A percentile compares a stretch with the other conserved stretches of the same genome.
Conservation (phyloP, 768 basidiomycete species). For the Mycena polygramma region DNA sequence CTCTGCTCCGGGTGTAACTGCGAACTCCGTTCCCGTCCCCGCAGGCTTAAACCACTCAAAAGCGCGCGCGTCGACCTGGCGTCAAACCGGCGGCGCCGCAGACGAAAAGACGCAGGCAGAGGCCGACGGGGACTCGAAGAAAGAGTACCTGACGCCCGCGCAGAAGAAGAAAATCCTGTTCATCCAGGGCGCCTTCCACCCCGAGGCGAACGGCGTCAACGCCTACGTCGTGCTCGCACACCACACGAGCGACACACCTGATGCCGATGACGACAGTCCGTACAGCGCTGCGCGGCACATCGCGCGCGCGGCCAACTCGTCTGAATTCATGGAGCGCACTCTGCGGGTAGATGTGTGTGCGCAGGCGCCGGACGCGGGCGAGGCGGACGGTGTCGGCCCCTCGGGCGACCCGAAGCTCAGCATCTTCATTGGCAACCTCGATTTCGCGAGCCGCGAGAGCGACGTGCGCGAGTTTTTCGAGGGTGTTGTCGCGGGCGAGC, state of each 20-base stretch:
- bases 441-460: conserved; percentile 93
- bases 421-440: conserved; percentile 93
- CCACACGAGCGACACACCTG: conserved; percentile 52
- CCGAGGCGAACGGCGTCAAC: conserved; percentile 79
- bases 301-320: conserved; percentile 74
- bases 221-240: conserved; percentile 95
- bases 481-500: conserved; percentile 75
- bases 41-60: conserved; percentile 57
- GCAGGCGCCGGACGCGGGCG: conserved; percentile 40
- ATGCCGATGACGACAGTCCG: conserved; percentile 56
- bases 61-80: conserved; percentile 74
- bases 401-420: conserved; percentile 79
- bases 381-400: conserved; percentile 48
- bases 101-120: conserved; percentile 57
- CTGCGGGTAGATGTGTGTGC: conserved; percentile 83
- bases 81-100: conserved; percentile 45
- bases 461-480: conserved; percentile 92
- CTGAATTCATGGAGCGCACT: conserved; percentile 80
- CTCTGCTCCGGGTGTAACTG: conserved; percentile 46
- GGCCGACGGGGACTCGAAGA: conserved; percentile 56
- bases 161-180: conserved; percentile 96
- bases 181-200: conserved; percentile 93
- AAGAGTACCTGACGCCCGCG: conserved; percentile 79
- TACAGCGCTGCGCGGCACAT: conserved; percentile 76
- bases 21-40: conserved; percentile 36